Base-by-base conservation (phyloP, 2,329 filamentous ascomycete species). In the Helotiales sp. region DNA sequence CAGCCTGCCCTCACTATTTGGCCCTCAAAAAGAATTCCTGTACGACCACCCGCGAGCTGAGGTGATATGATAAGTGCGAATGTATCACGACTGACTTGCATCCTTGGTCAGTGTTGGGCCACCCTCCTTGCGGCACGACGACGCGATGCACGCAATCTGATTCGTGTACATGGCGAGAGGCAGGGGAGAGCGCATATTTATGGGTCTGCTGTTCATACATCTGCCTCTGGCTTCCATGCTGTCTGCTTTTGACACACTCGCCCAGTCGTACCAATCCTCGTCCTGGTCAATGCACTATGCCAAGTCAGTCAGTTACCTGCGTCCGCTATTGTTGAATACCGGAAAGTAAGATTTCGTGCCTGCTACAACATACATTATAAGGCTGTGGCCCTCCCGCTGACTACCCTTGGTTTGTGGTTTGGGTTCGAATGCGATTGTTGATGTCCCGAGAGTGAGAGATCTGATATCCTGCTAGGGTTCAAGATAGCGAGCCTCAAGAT, bases 101-200 rank as follows among this genome's bases (percentile, higher is more conserved):
- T 34, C 31, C 31, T 12, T 5, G 31, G 31, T n/a, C n/a, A n/a
- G n/a, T n/a, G n/a, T n/a, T n/a, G 31, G 31, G n/a, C 46, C 46
- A 49, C 13, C 31, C n/a, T 51, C 36, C 50, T 27, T 29, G 19
- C 40, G 19, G n/a, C 25, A 46, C 29, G 17, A 31, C 31, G 33
- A 44, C n/a, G 25, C 47, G 27, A 44, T 25, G 17, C 46, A 27
- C 31, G 24, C 24, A n/a, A 27, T 25, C 38, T 56, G 47, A 52
- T 56, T 52, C 54, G 54, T 29, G 48, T 19, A 31, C 6, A 25
- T 36, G 54, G 38, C 36, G 38, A 40, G 33, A 12, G 13, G 25
- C 48, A 27, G 19, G 29, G 54, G 54, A 29, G 2, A 22, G 10
- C 22, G 9, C 7, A 31, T 56, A 56, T 52, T 56, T 51, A 51